Evolutionary conservation across 2,329 filamentous ascomycete species (phyloP).

Genomic region (Aspergillus nomiae): DNA sequence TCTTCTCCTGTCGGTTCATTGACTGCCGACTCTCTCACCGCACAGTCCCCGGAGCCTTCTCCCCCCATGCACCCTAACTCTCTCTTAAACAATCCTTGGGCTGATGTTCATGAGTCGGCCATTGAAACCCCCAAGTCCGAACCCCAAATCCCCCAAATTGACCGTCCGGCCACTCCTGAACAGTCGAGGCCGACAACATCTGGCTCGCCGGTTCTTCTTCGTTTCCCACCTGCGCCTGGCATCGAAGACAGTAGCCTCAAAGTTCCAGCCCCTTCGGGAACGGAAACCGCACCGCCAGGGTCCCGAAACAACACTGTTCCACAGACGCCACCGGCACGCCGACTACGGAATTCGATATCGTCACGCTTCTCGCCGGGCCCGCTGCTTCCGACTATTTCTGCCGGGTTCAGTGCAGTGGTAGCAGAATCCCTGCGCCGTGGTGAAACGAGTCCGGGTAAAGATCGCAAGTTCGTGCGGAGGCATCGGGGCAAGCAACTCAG

Average conservation of each 20-base stretch:
- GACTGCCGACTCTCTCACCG: conserved; percentile 32
- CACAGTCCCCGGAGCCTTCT: conserved; percentile 27
- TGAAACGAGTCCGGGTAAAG: conserved; percentile 44
- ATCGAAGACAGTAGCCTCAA: conserved; percentile 24
- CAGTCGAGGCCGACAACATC: conserved; percentile 20
- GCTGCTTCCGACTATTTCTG: conserved; percentile 62
- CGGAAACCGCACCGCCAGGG: conserved; percentile 21
- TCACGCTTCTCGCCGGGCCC: conserved; percentile 59
- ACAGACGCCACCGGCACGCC: conserved; percentile 41
- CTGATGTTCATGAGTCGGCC: conserved; percentile 25
- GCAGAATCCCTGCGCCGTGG: conserved; percentile 65
- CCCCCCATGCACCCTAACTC: conserved; percentile 38
- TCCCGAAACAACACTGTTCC: conserved; percentile 30
- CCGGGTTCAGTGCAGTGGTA: conserved; percentile 63
- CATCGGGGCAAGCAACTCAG: conserved; percentile 31
- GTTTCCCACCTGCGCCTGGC: conserved; percentile 43
- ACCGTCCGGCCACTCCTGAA: conserved; percentile 28
- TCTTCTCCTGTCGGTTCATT: conserved; percentile 38
- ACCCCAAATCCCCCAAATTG: conserved; percentile 23
- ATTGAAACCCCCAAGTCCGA: conserved; percentile 24
- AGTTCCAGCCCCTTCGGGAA: conserved; percentile 22
- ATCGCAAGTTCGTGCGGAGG: conserved; percentile 30
- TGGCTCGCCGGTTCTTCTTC: conserved; percentile 38
- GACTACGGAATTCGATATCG: conserved; percentile 50
- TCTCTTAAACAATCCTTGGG: conserved; percentile 43